Percentiles rank a stretch among this genome's conserved stretches.
phyloP scores from a whole-genome alignment of 2,329 filamentous ascomycete genomes.

The Fusarium nanum region DNA sequence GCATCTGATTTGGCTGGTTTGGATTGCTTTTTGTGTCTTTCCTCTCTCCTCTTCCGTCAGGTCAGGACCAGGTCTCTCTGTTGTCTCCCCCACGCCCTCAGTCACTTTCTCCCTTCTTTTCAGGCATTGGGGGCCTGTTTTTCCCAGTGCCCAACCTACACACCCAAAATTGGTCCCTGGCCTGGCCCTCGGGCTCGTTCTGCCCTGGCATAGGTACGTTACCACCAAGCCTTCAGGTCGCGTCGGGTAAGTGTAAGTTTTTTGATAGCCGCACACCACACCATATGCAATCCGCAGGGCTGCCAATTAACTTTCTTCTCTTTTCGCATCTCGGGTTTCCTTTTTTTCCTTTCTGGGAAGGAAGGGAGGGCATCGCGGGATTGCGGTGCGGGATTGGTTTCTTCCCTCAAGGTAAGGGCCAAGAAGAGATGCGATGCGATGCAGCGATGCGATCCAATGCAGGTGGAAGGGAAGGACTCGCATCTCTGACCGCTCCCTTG shows the following conservation, averaged over 20 bases:
- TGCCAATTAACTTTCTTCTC: background rate
- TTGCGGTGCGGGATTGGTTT: slow-evolving; percentile 24
- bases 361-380: slow-evolving; percentile 21
- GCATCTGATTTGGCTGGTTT: slow-evolving; percentile 3
- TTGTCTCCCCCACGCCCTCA: slow-evolving; percentile 25
- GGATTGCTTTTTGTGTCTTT: slow-evolving; percentile 34
- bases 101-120: background rate
- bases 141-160: slow-evolving; percentile 27
- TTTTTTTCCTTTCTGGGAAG: slow-evolving; percentile 23
- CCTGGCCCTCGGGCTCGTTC: slow-evolving; percentile 7
- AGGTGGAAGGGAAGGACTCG: slow-evolving; percentile 25
- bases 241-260: slow-evolving; percentile 22
- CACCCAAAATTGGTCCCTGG: slow-evolving; percentile 29
- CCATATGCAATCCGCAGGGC: slow-evolving; percentile 22
- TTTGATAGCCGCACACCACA: slow-evolving; percentile 24
- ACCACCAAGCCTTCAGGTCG: slow-evolving; percentile 10
- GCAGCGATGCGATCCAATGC: slow-evolving; percentile 31
- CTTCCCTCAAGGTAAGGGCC: slow-evolving; percentile 8
- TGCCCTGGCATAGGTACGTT: slow-evolving; percentile 27
- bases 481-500: slow-evolving; percentile 35
- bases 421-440: slow-evolving; percentile 21
- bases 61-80: background rate
- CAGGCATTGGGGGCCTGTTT: background rate
- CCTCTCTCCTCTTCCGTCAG: slow-evolving; percentile 27
- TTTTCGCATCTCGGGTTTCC: background rate